Evolutionary conservation across 1,139 yeast genomes (phyloP).

Genomic region (Lodderomyces metapsilosis): DNA sequence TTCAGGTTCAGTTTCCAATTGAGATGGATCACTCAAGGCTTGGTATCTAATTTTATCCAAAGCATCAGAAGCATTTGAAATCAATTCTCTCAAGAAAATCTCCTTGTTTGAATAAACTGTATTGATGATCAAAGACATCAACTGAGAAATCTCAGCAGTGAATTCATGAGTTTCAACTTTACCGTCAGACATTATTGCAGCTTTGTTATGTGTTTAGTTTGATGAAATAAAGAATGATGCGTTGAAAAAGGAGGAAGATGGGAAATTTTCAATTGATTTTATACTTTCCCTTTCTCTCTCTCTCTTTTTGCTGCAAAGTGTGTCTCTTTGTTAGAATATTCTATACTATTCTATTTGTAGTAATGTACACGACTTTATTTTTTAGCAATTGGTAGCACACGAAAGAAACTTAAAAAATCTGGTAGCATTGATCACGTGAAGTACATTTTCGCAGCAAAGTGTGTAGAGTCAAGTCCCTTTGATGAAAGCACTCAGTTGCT

Average conservation of each 20-base stretch:
- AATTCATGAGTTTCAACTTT: conserved; percentile 87
- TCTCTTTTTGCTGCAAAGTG: background rate
- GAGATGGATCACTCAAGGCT: conserved; percentile 88
- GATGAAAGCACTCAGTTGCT: too few species aligned
- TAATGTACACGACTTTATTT: conserved; percentile 2
- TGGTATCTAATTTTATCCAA: conserved; percentile 96
- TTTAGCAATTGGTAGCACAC: too few species aligned
- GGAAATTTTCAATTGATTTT: conserved; percentile 4
- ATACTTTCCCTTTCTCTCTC: conserved; percentile 3
- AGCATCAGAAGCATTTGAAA: conserved; percentile 89
- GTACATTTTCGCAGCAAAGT: too few species aligned
- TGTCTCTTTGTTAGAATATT: conserved; percentile 1
- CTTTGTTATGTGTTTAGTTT: background rate
- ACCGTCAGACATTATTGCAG: conserved; percentile 51
- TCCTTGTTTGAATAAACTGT: conserved; percentile 99
- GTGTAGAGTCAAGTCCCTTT: too few species aligned
- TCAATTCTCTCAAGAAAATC: conserved; percentile 97
- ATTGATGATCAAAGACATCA: conserved; percentile 99
- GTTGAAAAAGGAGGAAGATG: background rate
- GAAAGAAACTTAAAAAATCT: too few species aligned
- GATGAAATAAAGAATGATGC: background rate
- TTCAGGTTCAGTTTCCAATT: conserved; percentile 94
- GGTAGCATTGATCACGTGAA: background rate
- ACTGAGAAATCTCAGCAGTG: conserved; percentile 99
- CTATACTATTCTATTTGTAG: conserved; percentile 6